Base-by-base conservation (phyloP, 2,329 filamentous ascomycete species). In the Cladosporium austrohemisphaericum region DNA sequence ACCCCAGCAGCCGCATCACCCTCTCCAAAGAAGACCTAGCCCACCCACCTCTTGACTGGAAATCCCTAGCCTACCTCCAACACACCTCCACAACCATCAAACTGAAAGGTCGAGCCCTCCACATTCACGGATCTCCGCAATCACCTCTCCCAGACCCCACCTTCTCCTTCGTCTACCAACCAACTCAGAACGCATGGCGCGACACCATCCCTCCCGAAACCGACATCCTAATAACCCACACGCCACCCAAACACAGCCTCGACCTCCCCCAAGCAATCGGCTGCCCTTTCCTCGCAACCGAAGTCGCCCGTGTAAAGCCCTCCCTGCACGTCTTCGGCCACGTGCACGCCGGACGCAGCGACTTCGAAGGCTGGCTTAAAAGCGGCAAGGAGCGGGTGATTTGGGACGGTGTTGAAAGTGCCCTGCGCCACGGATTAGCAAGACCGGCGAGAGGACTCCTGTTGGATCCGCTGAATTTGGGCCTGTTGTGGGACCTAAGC, bases 241-340 rank as follows among this genome's bases (percentile, higher is more conserved):
- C 81, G 1, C 90, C 90, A 22, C 88, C 89, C 1, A 80, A 80
- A 65, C 76, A 81, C 61, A 88, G 95, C 63, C 74, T 83, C 68
- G 68, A 86, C 70, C 57, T 85, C 60, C 79, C 80, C 68, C 63
- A 73, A 66, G 81, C 76, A 2, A 71, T 89, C 36, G 89, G 88
- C 49, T 91, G 86, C 56, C 79, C 82, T 26, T 53, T 55, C 23
- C 76, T 95, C 5, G 75, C 92, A 5, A 69, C 75, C 11, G 89
- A 94, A 61, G 68, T 86, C 14, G 88, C 85, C 82, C 79, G 85
- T 28, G 81, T 89, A 9, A 82, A 80, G 54, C 90, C 90, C 0
- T 74, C 74, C 10, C 71, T 95, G 11, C 88, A 95, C 66, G 78
- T 95, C 40, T 95, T 93, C 65, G 90, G 89, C 1, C 90, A 95